phyloP scores from a whole-genome alignment of 768 basidiomycete genomes.

The Boletus pseudo-olivaceus region DNA sequence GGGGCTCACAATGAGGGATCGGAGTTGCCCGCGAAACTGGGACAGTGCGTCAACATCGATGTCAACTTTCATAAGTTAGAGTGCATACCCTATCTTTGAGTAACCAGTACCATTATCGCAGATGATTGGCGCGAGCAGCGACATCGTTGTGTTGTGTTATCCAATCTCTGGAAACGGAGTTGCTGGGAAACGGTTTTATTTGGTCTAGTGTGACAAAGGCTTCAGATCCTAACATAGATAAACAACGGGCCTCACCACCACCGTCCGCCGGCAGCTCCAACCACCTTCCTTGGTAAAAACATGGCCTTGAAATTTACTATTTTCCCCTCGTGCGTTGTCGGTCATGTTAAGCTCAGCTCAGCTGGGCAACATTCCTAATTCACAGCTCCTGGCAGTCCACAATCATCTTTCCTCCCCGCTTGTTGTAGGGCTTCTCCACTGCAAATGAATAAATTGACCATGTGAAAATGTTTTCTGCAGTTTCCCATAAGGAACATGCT shows the following conservation, averaged over 20 bases:
- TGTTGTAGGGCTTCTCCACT: background rate
- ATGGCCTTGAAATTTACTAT: background rate
- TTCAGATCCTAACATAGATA: conserved; percentile 23
- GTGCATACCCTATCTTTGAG: conserved; percentile 89
- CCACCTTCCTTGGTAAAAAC: background rate
- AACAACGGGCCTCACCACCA: conserved; percentile 12
- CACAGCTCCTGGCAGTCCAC: background rate
- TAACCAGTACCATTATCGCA: conserved; percentile 98
- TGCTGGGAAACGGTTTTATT: conserved; percentile 18
- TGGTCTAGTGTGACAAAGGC: conserved; percentile 23
- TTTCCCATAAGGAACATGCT: background rate
- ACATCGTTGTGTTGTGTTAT: conserved; percentile 48
- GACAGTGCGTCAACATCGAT: conserved; percentile 12
- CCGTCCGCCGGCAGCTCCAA: too few species aligned
- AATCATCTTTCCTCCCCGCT: background rate
- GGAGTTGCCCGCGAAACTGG: conserved; percentile 95
- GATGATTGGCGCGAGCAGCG: conserved; percentile 87
- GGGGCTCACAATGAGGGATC: conserved; percentile 91
- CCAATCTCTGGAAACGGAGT: conserved; percentile 8
- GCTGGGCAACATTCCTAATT: background rate
- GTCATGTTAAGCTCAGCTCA: background rate
- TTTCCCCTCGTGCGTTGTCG: background rate
- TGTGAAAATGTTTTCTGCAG: background rate
- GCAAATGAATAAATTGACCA: too few species aligned
- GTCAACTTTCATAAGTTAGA: background rate